Evolutionary conservation across 192 early-diverging fungal genomes (phyloP).

Genomic region (Phycomyces nitens): DNA sequence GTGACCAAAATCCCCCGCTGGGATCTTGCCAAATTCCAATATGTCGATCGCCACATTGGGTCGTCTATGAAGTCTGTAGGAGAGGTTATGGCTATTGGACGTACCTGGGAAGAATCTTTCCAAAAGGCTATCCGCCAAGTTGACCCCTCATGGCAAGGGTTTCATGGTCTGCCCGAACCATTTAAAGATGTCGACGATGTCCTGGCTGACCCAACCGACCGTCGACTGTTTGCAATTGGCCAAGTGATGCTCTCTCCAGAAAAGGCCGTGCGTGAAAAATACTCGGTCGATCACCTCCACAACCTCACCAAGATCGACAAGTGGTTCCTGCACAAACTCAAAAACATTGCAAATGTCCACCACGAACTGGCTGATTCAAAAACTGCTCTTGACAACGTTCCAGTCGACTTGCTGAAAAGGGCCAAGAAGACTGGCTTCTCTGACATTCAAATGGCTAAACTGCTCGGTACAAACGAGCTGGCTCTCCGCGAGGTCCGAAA

Average conservation of each 20-base stretch:
- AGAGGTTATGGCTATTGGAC: conserved; percentile 98
- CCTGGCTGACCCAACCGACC: conserved; percentile 74
- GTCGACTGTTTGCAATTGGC: conserved; percentile 77
- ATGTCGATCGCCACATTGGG: conserved; percentile 81
- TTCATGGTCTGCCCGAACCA: conserved; percentile 37
- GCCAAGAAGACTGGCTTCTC: conserved; percentile 91
- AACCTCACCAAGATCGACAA: conserved; percentile 84
- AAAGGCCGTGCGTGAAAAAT: conserved; percentile 50
- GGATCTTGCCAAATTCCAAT: conserved; percentile 94
- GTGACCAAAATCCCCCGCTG: conserved; percentile 98
- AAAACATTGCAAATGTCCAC: conserved; percentile 70
- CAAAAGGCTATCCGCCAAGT: conserved; percentile 96
- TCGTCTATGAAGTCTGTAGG: conserved; percentile 95
- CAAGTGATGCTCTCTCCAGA: conserved; percentile 68
- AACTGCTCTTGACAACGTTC: conserved; percentile 35
- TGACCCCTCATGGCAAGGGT: conserved; percentile 90
- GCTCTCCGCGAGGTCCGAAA: conserved; percentile 70
- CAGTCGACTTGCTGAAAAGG: conserved; percentile 55
- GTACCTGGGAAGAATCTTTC: conserved; percentile 93
- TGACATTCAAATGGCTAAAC: conserved; percentile 79
- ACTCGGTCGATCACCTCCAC: conserved; percentile 74
- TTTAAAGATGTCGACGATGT: conserved; percentile 57
- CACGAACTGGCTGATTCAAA: conserved; percentile 38
- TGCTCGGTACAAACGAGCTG: conserved; percentile 49
- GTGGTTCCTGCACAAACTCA: conserved; percentile 89